Base-by-base conservation (phyloP, 2,329 filamentous ascomycete genomes). In the Lasiodiplodia gonubiensis region DNA sequence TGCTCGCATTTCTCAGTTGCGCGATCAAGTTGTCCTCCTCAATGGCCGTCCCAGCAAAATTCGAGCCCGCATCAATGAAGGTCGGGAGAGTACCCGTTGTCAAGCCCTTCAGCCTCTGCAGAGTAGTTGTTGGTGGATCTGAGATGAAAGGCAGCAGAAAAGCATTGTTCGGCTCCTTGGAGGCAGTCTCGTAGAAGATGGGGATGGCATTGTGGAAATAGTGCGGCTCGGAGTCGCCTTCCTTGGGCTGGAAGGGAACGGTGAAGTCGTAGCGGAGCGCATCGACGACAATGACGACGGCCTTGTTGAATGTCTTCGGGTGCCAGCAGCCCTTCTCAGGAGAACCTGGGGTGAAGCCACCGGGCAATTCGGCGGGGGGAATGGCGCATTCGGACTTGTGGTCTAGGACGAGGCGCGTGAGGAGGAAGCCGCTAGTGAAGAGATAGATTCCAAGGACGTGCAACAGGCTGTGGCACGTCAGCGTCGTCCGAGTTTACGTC, bases 231-330 rank as follows among this genome's bases (percentile, higher is more conserved):
- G 85, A 80, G 60, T 80, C 74, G 39, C 82, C 82, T 57, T 81
- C 75, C 72, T 84, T 79, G 67, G 86, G 81, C 53, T 84, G 80
- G 69, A 91, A 90, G 0, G 95, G 95, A 12, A 98, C 88, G 0
- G 94, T 96, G 74, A 99, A 99, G 79, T 99, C 95, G 80, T 99
- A 99, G 69, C 95, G 90, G 68, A 99, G 85, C 64, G 95, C 95
- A 79, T 99, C 95, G 68, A 99, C 91, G 61, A 99, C 83, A 67
- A 99, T 87, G 27, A 99, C 86, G 55, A 99, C 89, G 12, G 94
- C 94, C 77, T 94, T 95, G 70, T 97, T 88, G 76, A 98, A 99
- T 2, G 89, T 92, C 81, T 93, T 97, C 39, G 93, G 92, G 77
- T 98, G 93, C 95, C 95, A 99, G 85, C 95, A 99, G 71, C 95